These are phyloP conservation scores for Gastrolobium villosum DNA, from an alignment of 306 rosid species.

Conservation along the genomic window DNA sequence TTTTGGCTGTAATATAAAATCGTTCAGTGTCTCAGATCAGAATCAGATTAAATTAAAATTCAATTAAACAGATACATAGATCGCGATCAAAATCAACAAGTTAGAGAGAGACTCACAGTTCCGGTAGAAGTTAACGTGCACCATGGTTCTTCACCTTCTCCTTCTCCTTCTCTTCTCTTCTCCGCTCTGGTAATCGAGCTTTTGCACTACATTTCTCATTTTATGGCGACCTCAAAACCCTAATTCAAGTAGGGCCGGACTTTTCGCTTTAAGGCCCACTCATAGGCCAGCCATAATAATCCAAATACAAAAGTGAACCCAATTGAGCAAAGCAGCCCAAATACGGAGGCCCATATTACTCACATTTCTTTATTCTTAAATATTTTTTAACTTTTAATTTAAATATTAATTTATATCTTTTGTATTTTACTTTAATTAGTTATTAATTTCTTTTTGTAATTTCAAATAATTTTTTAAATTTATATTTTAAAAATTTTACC, in stretches of 20 bases:
- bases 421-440: no score
- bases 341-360: no score
- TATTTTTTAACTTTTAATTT: no score
- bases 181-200: conserved; percentile 9
- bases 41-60: not conserved
- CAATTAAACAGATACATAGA: not conserved
- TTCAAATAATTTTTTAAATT: no score
- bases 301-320: not conserved
- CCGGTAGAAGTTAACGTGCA: conserved; percentile 66
- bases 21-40: not conserved
- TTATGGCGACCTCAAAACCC: conserved; percentile 51
- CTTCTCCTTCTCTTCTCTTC: not conserved
- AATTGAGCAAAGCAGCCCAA: not conserved
- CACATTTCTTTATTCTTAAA: no score
- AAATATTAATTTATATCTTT: no score
- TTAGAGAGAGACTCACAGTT: conserved; percentile 54
- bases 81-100: not conserved
- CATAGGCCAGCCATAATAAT: not conserved
- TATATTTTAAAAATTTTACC: no score
- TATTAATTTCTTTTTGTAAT: no score
- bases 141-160: conserved; percentile 53
- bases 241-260: not conserved
- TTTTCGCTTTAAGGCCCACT: not conserved
- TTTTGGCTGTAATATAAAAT: not conserved
- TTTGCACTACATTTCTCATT: not conserved